Evolutionary conservation across 352 stramenopile species (phyloP).

Genomic region (Globisporangium solare): DNA sequence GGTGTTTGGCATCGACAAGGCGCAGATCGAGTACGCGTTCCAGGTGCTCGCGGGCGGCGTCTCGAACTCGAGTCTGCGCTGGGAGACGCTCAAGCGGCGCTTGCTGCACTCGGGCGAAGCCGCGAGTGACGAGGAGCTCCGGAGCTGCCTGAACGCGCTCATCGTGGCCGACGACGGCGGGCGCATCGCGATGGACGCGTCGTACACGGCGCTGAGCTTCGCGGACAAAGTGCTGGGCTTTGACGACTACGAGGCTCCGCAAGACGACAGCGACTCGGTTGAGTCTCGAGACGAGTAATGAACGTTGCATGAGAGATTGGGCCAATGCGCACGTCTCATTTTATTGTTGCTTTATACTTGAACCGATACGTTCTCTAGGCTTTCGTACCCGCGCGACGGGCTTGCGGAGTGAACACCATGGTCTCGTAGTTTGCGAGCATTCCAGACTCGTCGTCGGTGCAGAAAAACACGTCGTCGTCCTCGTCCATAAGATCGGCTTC

Average conservation of each 20-base stretch:
- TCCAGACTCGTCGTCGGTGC: slow-evolving; percentile 19
- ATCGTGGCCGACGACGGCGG: slow-evolving; percentile 30
- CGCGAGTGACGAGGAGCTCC: slow-evolving; percentile 80
- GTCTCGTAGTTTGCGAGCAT: slow-evolving; percentile 19
- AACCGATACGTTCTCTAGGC: neutral
- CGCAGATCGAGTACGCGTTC: slow-evolving; percentile 78
- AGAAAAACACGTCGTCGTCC: slow-evolving; percentile 16
- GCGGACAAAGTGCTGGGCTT: slow-evolving; percentile 86
- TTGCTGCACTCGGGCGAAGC: slow-evolving; percentile 68
- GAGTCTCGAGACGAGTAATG: neutral
- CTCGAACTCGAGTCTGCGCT: slow-evolving; percentile 28
- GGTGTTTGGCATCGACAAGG: slow-evolving; percentile 81
- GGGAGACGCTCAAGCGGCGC: slow-evolving; percentile 57
- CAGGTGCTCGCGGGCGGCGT: slow-evolving; percentile 24
- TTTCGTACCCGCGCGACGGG: neutral
- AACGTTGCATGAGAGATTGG: neutral
- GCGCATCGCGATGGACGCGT: slow-evolving; percentile 28
- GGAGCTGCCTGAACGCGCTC: slow-evolving; percentile 73
- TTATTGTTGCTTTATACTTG: neutral
- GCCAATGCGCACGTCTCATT: too few relatives aligned
- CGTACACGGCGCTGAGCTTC: slow-evolving; percentile 66
- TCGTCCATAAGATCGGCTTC: slow-evolving; percentile 6
- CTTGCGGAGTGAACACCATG: slow-evolving; percentile 11
- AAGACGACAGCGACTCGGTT: slow-evolving; percentile 9
- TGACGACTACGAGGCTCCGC: slow-evolving; percentile 67